These are phyloP conservation scores for Triticum dicoccoides DNA, from an alignment of 176 grass and related monocot species.

Conservation along the genomic window DNA sequence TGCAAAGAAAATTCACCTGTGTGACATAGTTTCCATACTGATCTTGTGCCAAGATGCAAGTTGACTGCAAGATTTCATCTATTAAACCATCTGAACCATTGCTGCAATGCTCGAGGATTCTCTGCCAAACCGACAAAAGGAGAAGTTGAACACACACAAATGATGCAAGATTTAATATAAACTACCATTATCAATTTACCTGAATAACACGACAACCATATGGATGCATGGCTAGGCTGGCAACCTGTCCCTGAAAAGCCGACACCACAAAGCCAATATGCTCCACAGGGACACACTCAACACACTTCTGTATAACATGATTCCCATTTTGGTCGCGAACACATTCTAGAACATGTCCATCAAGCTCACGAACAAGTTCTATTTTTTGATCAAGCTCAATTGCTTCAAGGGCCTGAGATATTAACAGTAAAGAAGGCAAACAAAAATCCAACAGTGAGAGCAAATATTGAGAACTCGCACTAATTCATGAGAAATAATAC, in stretches of 20 bases:
- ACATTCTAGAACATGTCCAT: constrained; percentile 81
- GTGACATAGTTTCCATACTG: constrained; percentile 98
- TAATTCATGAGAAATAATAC: background rate
- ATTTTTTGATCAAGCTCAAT: constrained; percentile 89
- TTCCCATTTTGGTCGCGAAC: constrained; percentile 96
- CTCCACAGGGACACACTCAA: constrained; percentile 78
- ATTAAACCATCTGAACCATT: constrained; percentile 67
- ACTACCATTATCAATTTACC: constrained; percentile 38
- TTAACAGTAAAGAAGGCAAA: constrained; percentile 13
- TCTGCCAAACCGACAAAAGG: constrained; percentile 39
- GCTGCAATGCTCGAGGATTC: constrained; percentile 75
- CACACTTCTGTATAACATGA: constrained; percentile 97
- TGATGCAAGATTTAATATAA: background rate
- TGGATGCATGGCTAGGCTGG: constrained; percentile 74
- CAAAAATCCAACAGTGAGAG: constrained; percentile 18
- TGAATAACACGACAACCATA: constrained; percentile 99
- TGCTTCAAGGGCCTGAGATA: constrained; percentile 80
- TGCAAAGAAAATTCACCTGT: constrained; percentile 52
- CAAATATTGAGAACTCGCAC: background rate
- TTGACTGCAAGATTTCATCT: constrained; percentile 88
- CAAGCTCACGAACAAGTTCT: constrained; percentile 75
- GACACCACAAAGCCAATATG: constrained; percentile 84
- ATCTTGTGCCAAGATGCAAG: constrained; percentile 78
- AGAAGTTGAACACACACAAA: constrained; percentile 11
- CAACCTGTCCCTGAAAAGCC: constrained; percentile 80